Base-by-base conservation (phyloP, 2,329 filamentous ascomycete species). In the Aspergillus brasiliensis region DNA sequence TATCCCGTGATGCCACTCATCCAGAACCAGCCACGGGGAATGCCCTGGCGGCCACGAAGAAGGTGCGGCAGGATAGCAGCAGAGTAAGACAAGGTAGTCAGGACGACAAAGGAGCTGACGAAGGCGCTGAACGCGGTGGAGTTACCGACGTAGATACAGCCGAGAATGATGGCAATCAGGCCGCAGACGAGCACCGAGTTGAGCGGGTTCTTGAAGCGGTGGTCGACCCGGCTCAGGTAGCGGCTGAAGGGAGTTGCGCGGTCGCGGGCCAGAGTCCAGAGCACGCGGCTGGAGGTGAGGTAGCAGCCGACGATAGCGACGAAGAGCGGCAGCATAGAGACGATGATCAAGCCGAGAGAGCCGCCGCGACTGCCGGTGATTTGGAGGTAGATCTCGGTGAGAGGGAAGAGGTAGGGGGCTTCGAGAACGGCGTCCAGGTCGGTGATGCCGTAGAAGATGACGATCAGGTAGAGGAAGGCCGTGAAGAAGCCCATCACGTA, bases 211-310 rank as follows among this genome's bases (percentile, higher is more conserved):
- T 82, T 83, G 34, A 84, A 77, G 2, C 65, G 71, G 60, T 79
- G 77, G 65, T 83, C 79, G 60, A 87, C 82, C 11, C 68, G 69
- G 7, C 78, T 73, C 61, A 86, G 83, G 65, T 81, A 70, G 3
- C 65, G 44, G 1, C 81, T 77, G 61, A 85, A 82, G 0, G 84
- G 84, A 0, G 84, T 84, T 3, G 84, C 84, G 51, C 83, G 82
- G 70, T 87, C 85, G 23, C 84, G 80, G 37, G 84, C 83, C 4
- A 73, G 58, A 3, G 70, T 69, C 84, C 84, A 88, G 2, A 87
- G 77, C 66, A 82, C 84, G 5, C 85, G 81, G 7, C 84, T 82
- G 0, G 78, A 75, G 0, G 84, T 86, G 58, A 86, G 81, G 72
- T 83, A 86, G 55, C 76, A 78, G 8, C 84, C 84, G 54, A 71